Evolutionary conservation across 2,329 filamentous ascomycete genomes (phyloP), one percentile per base, ranked within the genome.

Genomic region (Sphaerulina musiva): DNA sequence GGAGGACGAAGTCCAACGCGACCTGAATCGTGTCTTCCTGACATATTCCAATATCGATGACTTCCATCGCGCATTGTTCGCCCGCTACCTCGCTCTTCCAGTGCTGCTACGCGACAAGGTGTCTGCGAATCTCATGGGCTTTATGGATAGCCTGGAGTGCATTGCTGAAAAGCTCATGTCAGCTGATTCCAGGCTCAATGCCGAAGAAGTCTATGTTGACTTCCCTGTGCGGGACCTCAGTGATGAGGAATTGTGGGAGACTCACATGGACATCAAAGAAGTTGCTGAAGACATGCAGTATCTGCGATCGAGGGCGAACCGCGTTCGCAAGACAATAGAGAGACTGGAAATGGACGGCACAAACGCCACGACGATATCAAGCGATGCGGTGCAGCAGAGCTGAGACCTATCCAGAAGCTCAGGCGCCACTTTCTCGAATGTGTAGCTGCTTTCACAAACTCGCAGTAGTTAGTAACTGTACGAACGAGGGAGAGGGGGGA

Each of bases 71-170:
- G n/a, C n/a, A 8, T 12, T 48, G 4, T 51, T 48, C 32, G 11
- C 39, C 43, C 48, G 43, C 23, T 48, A 48, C 39, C 10, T 55
- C 6, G 36, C 9, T 11, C 43, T 55, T 4, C 12, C 53, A 0
- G 48, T 12, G 14, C n/a, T 12, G 9, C 14, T 32, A 3, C 48
- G 53, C 8, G 53, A 48, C n/a, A 47, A 47, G 38, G 41, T 51
- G 4, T 32, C 36, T 14, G 53, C 42, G 31, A 51, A 48, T 20
- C 29, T 55, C 2, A 51, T 55, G 42, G 17, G 29, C 6, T 42
- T 29, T 7, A 40, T 40, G 26, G 48, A 45, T 6, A 47, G 29
- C 41, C 17, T 45, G 2, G 39, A 51, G 26, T 12, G 38, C 12
- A 11, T 55, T 23, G 44, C 39, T 5, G 38, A 46, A 11, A 31